These are phyloP conservation scores for Allantophomopsis lycopodina DNA, from an alignment of 2,329 filamentous ascomycete genomes.

Conservation along the genomic window DNA sequence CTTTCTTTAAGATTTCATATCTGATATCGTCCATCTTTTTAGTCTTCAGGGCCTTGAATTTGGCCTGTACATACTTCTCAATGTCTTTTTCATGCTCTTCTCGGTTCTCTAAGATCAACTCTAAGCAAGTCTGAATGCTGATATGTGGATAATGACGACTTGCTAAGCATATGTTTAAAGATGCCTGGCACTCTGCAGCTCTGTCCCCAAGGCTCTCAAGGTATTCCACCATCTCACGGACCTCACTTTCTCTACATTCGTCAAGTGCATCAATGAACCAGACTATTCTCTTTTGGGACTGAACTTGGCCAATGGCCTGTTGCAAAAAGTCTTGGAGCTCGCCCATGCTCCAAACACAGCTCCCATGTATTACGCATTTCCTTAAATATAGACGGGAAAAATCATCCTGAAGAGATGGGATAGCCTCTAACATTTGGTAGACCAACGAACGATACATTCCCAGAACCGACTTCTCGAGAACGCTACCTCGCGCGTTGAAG, in stretches of 20 bases:
- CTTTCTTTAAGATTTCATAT: constrained; percentile 9
- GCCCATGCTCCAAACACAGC: constrained; percentile 1
- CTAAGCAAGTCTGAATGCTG: constrained; percentile 5
- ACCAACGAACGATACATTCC: constrained; percentile 23
- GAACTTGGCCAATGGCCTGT: constrained; percentile 8
- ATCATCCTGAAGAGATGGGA: constrained; percentile 8
- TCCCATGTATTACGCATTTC: too few relatives aligned
- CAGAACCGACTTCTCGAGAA: constrained; percentile 17
- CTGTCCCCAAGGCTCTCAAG: too few relatives aligned
- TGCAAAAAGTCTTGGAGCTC: constrained; percentile 15
- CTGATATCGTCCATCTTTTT: constrained; percentile 6
- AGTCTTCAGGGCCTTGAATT: constrained; percentile 6
- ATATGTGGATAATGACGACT: constrained; percentile 11
- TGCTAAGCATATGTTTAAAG: too few relatives aligned
- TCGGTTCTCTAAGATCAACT: constrained; percentile 10
- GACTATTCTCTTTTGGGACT: too few relatives aligned
- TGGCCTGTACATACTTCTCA: constrained; percentile 7
- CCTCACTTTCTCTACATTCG: too few relatives aligned
- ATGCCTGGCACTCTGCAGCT: too few relatives aligned
- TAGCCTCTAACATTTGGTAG: constrained; percentile 15
- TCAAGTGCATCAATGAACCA: too few relatives aligned
- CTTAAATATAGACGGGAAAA: too few relatives aligned
- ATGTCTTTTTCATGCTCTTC: constrained; percentile 12
- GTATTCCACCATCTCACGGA: too few relatives aligned
- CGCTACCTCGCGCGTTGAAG: constrained; percentile 19